Evolutionary conservation across 1,139 yeast genomes (phyloP).

Genomic region (Saccharomyces hybrid): DNA sequence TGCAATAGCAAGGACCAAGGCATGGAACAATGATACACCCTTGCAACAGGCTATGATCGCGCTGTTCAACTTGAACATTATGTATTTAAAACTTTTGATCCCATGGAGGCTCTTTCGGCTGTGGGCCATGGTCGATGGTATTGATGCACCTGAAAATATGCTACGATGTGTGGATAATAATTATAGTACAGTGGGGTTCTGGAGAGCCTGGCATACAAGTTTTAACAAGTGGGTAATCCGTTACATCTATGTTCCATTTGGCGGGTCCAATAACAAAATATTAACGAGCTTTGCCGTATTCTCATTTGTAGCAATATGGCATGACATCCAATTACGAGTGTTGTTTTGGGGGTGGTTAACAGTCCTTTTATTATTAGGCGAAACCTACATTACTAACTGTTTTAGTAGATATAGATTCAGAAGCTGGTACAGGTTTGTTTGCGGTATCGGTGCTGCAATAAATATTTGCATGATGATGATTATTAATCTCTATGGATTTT

Average conservation of each 20-base stretch:
- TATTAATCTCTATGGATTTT: constrained; percentile 91
- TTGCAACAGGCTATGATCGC: constrained; percentile 95
- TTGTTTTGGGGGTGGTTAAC: constrained; percentile 95
- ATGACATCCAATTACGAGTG: constrained; percentile 81
- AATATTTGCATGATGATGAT: constrained; percentile 98
- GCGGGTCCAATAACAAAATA: constrained; percentile 65
- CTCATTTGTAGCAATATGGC: constrained; percentile 97
- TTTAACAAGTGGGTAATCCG: constrained; percentile 84
- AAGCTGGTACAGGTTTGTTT: constrained; percentile 67
- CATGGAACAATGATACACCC: constrained; percentile 87
- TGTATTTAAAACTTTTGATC: constrained; percentile 84
- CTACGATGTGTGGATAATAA: constrained; percentile 92
- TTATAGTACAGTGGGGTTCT: constrained; percentile 83
- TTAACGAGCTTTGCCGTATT: constrained; percentile 80
- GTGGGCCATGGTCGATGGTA: constrained; percentile 86
- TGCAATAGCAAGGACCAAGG: constrained; percentile 76
- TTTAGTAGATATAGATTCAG: constrained; percentile 40
- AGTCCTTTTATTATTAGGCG: constrained; percentile 85
- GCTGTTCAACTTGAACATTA: constrained; percentile 75
- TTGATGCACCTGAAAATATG: constrained; percentile 98
- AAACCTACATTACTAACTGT: constrained; percentile 51
- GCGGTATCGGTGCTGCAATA: constrained; percentile 79
- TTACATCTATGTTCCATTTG: constrained; percentile 78
- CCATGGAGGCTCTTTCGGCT: constrained; percentile 95
- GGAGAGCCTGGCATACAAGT: constrained; percentile 99